A percentile compares a stretch with the other conserved stretches of the same genome.
These are phyloP conservation scores for Trametes polyzona DNA, from an alignment of 1,284 basidiomycete species.

Conservation along the genomic window DNA sequence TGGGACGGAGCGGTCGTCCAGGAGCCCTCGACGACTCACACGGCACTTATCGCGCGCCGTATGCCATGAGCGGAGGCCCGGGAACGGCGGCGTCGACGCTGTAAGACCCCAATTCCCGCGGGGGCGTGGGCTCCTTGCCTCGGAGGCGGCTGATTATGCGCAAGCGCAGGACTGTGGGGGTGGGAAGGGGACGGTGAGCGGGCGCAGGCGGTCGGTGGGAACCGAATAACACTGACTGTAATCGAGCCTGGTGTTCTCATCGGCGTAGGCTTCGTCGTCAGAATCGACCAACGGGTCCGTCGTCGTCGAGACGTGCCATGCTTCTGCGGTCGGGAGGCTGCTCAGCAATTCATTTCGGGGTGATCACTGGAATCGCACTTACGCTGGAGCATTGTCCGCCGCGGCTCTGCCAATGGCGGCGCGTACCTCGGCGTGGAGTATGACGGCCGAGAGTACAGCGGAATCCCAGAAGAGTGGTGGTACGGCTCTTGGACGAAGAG, in stretches of 20 bases:
- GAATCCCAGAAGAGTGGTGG: constrained; percentile 6
- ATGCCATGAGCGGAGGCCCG: constrained; percentile 9
- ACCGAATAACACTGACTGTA: constrained; percentile 46
- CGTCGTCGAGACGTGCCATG: constrained; percentile 57
- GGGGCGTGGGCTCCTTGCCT: constrained; percentile 52
- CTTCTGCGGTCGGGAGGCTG: constrained; percentile 44
- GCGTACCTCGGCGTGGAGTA: constrained; percentile 16
- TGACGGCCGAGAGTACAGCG: constrained; percentile 16
- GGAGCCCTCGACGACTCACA: neutral
- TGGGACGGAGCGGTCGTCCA: neutral
- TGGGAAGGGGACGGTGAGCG: constrained; percentile 4
- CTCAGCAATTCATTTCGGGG: neutral
- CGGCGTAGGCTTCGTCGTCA: constrained; percentile 59
- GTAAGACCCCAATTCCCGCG: constrained; percentile 32
- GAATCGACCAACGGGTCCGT: constrained; percentile 58
- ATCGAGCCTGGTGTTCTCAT: constrained; percentile 58
- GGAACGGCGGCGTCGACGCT: constrained; percentile 13
- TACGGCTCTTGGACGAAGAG: constrained; percentile 18
- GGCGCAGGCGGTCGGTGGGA: constrained; percentile 4
- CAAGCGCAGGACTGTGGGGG: constrained; percentile 53
- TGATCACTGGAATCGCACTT: constrained; percentile 31
- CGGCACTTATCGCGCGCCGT: constrained; percentile 19
- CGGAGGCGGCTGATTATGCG: constrained; percentile 59
- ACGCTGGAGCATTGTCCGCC: constrained; percentile 55
- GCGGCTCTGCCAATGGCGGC: constrained; percentile 24